Evolutionary conservation across 2,329 filamentous ascomycete genomes (phyloP).

Genomic region (Zasmidium angulare): DNA sequence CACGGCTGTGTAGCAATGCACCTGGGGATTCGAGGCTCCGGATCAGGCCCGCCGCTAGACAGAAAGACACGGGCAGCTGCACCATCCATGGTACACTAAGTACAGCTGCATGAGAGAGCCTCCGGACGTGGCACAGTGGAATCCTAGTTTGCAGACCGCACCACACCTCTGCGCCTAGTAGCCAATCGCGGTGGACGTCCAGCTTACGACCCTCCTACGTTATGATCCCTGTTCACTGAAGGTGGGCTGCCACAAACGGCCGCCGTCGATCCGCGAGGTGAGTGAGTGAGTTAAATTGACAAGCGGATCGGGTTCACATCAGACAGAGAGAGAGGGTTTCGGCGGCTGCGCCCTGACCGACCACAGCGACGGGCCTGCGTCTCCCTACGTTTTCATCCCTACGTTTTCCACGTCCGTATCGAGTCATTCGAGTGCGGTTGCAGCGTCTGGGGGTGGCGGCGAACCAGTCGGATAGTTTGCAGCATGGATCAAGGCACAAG

Average conservation of each 20-base stretch:
- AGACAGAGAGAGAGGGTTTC: background rate
- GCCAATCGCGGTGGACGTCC: slow-evolving; percentile 13
- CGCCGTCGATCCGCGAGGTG: slow-evolving; percentile 11
- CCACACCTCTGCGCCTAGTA: background rate
- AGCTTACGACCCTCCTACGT: slow-evolving; percentile 26
- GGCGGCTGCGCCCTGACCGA: background rate
- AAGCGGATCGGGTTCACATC: background rate
- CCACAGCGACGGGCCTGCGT: too few species aligned
- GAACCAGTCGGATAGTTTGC: too few species aligned
- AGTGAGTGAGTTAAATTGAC: background rate
- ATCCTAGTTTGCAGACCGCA: background rate
- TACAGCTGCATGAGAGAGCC: background rate
- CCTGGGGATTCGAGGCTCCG: too few species aligned
- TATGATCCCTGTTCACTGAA: slow-evolving; percentile 24
- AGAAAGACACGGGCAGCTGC: too few species aligned
- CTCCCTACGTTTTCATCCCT: too few species aligned
- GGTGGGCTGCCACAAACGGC: slow-evolving; percentile 27
- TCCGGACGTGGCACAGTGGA: too few species aligned
- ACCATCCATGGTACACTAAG: slow-evolving; percentile 3
- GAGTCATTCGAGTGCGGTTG: too few species aligned
- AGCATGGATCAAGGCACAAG: too few species aligned
- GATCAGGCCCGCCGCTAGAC: too few species aligned
- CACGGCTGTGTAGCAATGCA: too few species aligned
- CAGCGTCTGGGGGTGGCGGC: too few species aligned
- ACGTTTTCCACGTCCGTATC: too few species aligned